These are phyloP conservation scores for Phytophthora multivora DNA, from an alignment of 352 stramenopile species.

Conservation along the genomic window DNA sequence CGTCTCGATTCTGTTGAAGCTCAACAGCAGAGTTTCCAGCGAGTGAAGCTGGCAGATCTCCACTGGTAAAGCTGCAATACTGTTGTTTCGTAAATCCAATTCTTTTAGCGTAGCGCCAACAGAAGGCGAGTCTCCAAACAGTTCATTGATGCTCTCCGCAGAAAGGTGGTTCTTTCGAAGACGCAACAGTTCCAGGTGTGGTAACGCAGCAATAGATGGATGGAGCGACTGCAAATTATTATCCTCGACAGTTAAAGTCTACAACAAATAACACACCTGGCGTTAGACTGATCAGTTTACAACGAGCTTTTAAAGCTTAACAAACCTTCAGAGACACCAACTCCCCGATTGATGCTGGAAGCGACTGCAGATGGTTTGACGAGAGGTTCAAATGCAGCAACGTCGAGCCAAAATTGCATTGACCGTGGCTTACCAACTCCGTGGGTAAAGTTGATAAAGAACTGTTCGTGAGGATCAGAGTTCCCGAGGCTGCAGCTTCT, in stretches of 20 bases:
- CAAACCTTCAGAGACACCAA: conserved; percentile 52
- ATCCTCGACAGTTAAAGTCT: conserved; percentile 76
- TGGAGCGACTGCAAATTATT: conserved; percentile 63
- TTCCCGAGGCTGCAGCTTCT: conserved; percentile 61
- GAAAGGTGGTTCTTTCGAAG: conserved; percentile 80
- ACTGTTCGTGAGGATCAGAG: conserved; percentile 51
- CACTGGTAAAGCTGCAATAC: conserved; percentile 45
- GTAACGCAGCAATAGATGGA: conserved; percentile 44
- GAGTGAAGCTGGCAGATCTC: conserved; percentile 40
- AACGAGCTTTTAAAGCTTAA: not conserved
- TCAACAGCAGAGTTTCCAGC: conserved; percentile 69
- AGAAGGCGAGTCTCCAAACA: conserved; percentile 33
- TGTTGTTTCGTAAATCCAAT: conserved; percentile 80
- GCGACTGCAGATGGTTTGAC: conserved; percentile 56
- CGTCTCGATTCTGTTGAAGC: conserved; percentile 77
- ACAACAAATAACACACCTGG: conserved; percentile 2
- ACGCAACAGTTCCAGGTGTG: conserved; percentile 60
- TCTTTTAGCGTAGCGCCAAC: conserved; percentile 51
- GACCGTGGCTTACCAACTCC: conserved; percentile 25
- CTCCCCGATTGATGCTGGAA: conserved; percentile 53
- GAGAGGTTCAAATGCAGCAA: conserved; percentile 72
- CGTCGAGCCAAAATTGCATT: conserved; percentile 52
- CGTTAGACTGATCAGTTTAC: not conserved
- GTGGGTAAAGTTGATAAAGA: conserved; percentile 35
- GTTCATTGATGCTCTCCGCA: conserved; percentile 42